Evolutionary conservation across 257 asterid genomes (phyloP).

Genomic region (Ilex asprella): DNA sequence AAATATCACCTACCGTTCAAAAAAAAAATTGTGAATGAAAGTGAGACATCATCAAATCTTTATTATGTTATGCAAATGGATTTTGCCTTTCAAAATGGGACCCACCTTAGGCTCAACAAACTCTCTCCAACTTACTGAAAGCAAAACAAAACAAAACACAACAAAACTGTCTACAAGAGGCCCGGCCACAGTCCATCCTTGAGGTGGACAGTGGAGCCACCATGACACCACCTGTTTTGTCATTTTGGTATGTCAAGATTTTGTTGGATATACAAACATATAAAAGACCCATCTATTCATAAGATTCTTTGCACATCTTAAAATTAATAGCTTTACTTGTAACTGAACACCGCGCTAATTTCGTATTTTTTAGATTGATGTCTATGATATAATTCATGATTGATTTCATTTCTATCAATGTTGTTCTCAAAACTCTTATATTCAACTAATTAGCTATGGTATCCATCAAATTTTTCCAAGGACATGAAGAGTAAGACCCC

Average conservation of each 20-base stretch:
- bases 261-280: constrained; percentile 26
- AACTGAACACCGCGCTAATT: too few relatives aligned
- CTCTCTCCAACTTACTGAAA: constrained; percentile 13
- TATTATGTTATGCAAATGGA: constrained; percentile 41
- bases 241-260: constrained; percentile 27
- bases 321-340: too few relatives aligned
- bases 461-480: too few relatives aligned
- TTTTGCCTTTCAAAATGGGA: constrained; percentile 50
- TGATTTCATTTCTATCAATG: too few relatives aligned
- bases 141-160: constrained; percentile 11
- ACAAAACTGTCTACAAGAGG: constrained; percentile 27
- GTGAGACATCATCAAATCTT: constrained; percentile 36
- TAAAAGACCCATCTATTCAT: constrained; percentile 22
- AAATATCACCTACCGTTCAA: too few relatives aligned
- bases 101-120: constrained; percentile 47
- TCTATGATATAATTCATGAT: too few relatives aligned
- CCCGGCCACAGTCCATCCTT: constrained; percentile 25
- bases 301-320: constrained; percentile 19
- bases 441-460: too few relatives aligned
- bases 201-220: constrained; percentile 39
- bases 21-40: not conserved
- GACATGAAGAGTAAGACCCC: too few relatives aligned
- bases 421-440: too few relatives aligned
- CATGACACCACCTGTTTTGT: constrained; percentile 42
- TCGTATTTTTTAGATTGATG: too few relatives aligned